Conservation (phyloP, 179 eudicot species). For the Beta lomatogona region DNA sequence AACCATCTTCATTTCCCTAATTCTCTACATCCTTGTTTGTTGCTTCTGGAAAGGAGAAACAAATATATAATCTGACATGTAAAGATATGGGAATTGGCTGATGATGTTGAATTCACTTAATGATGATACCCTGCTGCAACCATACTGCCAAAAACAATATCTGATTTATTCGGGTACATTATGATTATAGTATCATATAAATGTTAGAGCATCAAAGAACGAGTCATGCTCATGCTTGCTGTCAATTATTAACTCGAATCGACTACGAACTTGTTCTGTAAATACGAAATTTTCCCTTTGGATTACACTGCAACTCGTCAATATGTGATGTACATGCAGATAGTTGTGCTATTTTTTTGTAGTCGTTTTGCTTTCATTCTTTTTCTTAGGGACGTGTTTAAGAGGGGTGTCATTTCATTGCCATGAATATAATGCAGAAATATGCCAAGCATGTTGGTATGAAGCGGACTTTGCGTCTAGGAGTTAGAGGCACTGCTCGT, state of each 20-base stretch:
- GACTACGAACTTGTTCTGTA: no score
- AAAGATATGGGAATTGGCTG: background rate
- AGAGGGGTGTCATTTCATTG: slow-evolving; percentile 6
- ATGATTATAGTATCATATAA: background rate
- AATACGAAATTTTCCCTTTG: no score
- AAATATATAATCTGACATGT: background rate
- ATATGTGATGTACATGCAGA: no score
- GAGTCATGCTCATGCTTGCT: no score
- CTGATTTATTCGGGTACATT: background rate
- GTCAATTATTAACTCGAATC: no score
- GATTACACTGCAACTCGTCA: no score
- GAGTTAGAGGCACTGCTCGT: slow-evolving; percentile 90
- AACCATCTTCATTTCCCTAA: no score
- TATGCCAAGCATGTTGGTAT: slow-evolving; percentile 85
- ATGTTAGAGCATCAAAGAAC: no score
- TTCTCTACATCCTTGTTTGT: background rate
- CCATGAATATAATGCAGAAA: slow-evolving; percentile 46
- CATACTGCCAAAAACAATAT: background rate
- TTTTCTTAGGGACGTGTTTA: background rate
- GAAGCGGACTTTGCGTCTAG: slow-evolving; percentile 87
- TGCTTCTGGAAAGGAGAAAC: background rate
- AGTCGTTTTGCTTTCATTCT: no score
- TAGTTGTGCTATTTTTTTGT: no score
- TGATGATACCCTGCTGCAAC: background rate
- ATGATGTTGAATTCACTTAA: background rate